These are phyloP conservation scores for Globisporangium ultimum DNA, from an alignment of 352 stramenopile genomes.

Conservation along the genomic window DNA sequence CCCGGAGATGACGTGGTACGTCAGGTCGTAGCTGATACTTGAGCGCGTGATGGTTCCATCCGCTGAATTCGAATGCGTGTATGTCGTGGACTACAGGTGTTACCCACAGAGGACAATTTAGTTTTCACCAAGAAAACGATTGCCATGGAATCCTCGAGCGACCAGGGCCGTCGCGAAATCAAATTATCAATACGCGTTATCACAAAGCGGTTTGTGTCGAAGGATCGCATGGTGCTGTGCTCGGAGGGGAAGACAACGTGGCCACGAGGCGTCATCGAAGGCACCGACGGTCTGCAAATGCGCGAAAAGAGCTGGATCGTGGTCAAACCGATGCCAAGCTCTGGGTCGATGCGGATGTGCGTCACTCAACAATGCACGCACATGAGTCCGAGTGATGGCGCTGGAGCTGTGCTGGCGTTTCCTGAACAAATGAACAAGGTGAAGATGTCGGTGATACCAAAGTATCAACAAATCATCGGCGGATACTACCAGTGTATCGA, in stretches of 20 bases:
- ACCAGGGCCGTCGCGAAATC: too few species aligned
- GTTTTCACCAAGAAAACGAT: too few species aligned
- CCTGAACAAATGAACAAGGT: not conserved
- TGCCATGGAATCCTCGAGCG: too few species aligned
- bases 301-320: slow-evolving; percentile 9
- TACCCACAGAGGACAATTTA: too few species aligned
- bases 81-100: too few species aligned
- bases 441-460: slow-evolving; percentile 6
- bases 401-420: not conserved
- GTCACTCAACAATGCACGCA: slow-evolving; percentile 1
- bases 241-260: slow-evolving; percentile 13
- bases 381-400: not conserved
- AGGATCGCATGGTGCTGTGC: slow-evolving; percentile 8
- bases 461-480: not conserved
- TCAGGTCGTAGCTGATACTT: too few species aligned
- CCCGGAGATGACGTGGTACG: too few species aligned
- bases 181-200: not conserved
- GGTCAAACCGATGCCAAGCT: slow-evolving; percentile 1
- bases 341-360: not conserved
- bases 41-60: too few species aligned
- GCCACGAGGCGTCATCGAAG: not conserved
- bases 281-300: not conserved
- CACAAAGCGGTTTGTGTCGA: slow-evolving; percentile 12
- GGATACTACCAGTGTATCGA: slow-evolving; percentile 12
- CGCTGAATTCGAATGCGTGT: too few species aligned